phyloP scores from a whole-genome alignment of 1,139 yeast species.

The Saccharomyces hybrid region DNA sequence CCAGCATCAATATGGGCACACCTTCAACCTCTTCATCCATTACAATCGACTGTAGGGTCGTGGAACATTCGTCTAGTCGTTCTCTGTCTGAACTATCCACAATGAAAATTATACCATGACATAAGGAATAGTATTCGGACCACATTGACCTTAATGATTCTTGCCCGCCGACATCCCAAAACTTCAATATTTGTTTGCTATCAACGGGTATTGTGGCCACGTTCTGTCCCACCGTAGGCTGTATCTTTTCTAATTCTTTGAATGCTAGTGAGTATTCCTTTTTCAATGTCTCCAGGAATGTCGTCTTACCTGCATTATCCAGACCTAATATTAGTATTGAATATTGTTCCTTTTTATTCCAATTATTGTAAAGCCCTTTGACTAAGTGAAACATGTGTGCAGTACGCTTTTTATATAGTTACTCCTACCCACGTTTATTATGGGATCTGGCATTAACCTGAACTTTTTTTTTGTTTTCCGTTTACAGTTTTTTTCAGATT shows the following conservation, averaged over 20 bases:
- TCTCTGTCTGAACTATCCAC: slow-evolving; percentile 86
- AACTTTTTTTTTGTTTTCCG: background rate
- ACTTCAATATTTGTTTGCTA: slow-evolving; percentile 52
- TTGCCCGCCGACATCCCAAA: slow-evolving; percentile 98
- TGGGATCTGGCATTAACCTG: background rate
- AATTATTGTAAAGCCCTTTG: slow-evolving; percentile 49
- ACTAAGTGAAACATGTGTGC: slow-evolving; percentile 59
- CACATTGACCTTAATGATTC: slow-evolving; percentile 73
- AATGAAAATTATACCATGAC: slow-evolving; percentile 88
- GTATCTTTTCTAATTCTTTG: slow-evolving; percentile 38
- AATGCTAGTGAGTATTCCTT: slow-evolving; percentile 39
- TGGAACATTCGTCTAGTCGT: slow-evolving; percentile 76
- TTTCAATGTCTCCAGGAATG: slow-evolving; percentile 60
- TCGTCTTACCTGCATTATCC: slow-evolving; percentile 95
- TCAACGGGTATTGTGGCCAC: slow-evolving; percentile 46
- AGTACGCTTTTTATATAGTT: background rate
- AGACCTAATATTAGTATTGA: slow-evolving; percentile 78
- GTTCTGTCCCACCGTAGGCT: slow-evolving; percentile 77
- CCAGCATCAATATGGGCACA: slow-evolving; percentile 90
- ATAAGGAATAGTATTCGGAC: slow-evolving; percentile 75
- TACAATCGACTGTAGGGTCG: slow-evolving; percentile 35
- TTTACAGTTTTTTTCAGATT: background rate
- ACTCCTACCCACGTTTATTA: background rate
- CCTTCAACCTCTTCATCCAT: slow-evolving; percentile 56
- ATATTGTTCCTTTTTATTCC: slow-evolving; percentile 57